These are phyloP conservation scores for Termitomyces sp. DNA, from an alignment of 768 basidiomycete species.

Conservation along the genomic window DNA sequence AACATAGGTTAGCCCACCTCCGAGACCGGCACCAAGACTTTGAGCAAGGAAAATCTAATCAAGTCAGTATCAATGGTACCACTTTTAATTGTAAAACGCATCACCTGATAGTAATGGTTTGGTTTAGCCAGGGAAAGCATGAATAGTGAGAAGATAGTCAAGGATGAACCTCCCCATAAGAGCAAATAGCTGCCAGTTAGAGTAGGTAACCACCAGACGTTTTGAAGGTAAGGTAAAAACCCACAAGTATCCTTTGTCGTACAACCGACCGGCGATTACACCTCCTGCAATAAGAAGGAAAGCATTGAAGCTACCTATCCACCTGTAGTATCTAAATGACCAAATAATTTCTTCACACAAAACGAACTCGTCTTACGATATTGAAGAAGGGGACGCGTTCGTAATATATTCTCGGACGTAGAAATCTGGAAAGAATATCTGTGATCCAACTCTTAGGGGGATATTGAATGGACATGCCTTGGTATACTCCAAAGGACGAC, in stretches of 20 bases:
- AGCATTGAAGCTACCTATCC: conserved; percentile 36
- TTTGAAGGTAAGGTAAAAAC: conserved; percentile 2
- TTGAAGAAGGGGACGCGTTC: conserved; percentile 31
- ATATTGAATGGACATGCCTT: conserved; percentile 21
- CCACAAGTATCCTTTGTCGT: conserved; percentile 47
- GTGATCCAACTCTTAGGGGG: too few relatives aligned
- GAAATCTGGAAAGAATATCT: conserved; percentile 25
- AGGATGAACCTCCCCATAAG: conserved; percentile 30
- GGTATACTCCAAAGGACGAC: conserved; percentile 40
- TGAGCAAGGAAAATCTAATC: conserved; percentile 33
- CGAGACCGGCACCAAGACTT: conserved; percentile 39
- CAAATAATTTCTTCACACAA: background rate
- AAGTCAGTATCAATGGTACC: background rate
- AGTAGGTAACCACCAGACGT: background rate
- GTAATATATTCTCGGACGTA: conserved; percentile 35
- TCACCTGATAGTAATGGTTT: conserved; percentile 40
- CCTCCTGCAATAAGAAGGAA: conserved; percentile 40
- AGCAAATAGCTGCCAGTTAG: conserved; percentile 22
- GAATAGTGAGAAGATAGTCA: conserved; percentile 37
- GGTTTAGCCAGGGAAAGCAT: conserved; percentile 44
- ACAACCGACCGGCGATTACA: conserved; percentile 36
- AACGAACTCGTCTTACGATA: conserved; percentile 27
- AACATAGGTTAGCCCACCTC: conserved; percentile 38
- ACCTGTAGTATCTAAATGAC: conserved; percentile 3
- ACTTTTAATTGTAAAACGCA: too few relatives aligned